phyloP scores from a whole-genome alignment of 306 rosid species.

The Corylus americana region DNA sequence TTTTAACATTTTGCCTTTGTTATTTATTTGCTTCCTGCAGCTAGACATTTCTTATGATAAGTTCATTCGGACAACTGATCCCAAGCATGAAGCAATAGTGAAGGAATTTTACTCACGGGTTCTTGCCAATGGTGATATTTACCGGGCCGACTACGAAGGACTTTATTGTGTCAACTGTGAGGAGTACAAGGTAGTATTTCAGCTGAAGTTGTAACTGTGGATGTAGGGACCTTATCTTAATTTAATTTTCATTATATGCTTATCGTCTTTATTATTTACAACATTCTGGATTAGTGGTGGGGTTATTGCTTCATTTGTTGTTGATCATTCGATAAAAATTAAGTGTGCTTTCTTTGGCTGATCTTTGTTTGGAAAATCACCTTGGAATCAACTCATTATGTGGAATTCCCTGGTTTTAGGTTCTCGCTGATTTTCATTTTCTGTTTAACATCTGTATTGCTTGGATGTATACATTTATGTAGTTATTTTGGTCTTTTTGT shows the following conservation, averaged over 20 bases:
- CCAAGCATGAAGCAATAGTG: conserved; percentile 85
- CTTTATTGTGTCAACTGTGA: conserved; percentile 95
- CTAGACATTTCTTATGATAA: conserved; percentile 82
- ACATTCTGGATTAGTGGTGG: conserved; percentile 17
- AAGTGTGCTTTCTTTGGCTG: neutral
- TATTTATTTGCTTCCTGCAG: conserved; percentile 44
- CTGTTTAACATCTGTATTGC: neutral
- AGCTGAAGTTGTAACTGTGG: conserved; percentile 16
- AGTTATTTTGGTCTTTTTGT: neutral
- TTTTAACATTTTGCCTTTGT: neutral
- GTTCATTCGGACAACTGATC: conserved; percentile 88
- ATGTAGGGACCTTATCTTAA: neutral
- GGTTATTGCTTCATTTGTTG: neutral
- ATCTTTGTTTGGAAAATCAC: neutral
- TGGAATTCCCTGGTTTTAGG: neutral
- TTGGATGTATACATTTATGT: neutral
- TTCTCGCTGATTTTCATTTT: neutral
- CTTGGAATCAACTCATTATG: neutral
- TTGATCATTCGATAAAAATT: neutral
- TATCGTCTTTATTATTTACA: conserved; percentile 4
- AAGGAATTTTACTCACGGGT: conserved; percentile 91
- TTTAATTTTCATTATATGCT: neutral
- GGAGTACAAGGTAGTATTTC: conserved; percentile 78
- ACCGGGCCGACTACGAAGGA: conserved; percentile 93
- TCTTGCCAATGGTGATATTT: conserved; percentile 86